These are phyloP conservation scores for Yarrowia keelungensis DNA, from an alignment of 805 yeast species.

Conservation along the genomic window DNA sequence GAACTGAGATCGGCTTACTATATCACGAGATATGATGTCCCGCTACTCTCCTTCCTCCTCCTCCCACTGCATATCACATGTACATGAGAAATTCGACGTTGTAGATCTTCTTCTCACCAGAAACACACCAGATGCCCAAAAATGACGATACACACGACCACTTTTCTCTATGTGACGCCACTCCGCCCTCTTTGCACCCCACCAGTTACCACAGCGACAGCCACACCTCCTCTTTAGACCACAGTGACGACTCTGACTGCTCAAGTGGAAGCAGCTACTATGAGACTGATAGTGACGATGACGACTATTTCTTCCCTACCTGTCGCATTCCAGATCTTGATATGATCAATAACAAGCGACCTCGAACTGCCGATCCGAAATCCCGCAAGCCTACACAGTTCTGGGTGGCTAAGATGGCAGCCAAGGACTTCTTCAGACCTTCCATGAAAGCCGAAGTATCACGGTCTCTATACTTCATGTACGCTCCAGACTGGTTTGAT, in stretches of 20 bases:
- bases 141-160: constrained; percentile 1
- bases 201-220: background rate
- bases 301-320: constrained; percentile 8
- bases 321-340: constrained; percentile 27
- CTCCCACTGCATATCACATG: constrained; percentile 11
- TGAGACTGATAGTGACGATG: constrained; percentile 11
- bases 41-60: background rate
- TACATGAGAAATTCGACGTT: background rate
- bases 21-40: no score
- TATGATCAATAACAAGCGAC: background rate
- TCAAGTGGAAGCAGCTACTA: constrained; percentile 13
- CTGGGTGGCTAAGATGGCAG: constrained; percentile 20
- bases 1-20: no score
- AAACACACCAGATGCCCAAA: background rate
- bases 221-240: background rate
- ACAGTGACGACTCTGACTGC: background rate
- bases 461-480: constrained; percentile 11
- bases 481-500: constrained; percentile 27
- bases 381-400: constrained; percentile 26
- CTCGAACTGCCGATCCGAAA: background rate
- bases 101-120: background rate
- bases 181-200: constrained; percentile 1
- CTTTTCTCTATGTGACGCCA: background rate
- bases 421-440: constrained; percentile 17
- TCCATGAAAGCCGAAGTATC: constrained; percentile 25